Evolutionary conservation across 192 early-diverging fungal genomes (phyloP).

Genomic region (Borealophlyctis nickersoniae): DNA sequence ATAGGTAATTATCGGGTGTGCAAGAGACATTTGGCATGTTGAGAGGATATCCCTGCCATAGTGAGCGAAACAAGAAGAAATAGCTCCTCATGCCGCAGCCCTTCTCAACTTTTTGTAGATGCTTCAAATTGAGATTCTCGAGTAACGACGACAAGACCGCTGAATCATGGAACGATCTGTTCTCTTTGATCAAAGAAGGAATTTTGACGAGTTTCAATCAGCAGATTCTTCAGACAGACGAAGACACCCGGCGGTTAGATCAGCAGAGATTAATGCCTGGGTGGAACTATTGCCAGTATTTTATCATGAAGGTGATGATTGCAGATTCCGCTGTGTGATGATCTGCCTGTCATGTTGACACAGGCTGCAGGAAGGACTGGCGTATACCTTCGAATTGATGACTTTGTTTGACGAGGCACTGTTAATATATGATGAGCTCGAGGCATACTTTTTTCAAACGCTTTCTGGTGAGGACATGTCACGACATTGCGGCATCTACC

Average conservation of each 20-base stretch:
- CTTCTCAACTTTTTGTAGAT: conserved; percentile 20
- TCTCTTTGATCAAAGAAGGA: conserved; percentile 70
- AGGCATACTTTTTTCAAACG: conserved; percentile 91
- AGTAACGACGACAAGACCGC: conserved; percentile 40
- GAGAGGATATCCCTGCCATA: too few relatives aligned
- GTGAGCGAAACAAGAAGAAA: too few relatives aligned
- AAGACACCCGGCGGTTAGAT: conserved; percentile 84
- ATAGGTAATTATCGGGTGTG: conserved; percentile 40
- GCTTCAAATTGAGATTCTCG: conserved; percentile 20
- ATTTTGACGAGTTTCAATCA: conserved; percentile 70
- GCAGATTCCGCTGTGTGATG: not conserved
- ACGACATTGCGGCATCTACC: not conserved
- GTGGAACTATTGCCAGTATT: conserved; percentile 99
- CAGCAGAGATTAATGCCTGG: conserved; percentile 91
- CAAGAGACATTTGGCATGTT: too few relatives aligned
- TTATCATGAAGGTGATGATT: conserved; percentile 75
- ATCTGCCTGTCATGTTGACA: not conserved
- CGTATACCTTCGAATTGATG: conserved; percentile 83
- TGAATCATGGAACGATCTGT: conserved; percentile 70
- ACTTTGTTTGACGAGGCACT: conserved; percentile 84
- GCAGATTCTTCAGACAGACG: conserved; percentile 80
- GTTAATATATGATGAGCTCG: conserved; percentile 94
- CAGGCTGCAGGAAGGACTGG: conserved; percentile 68
- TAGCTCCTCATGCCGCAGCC: too few relatives aligned
- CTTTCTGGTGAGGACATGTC: conserved; percentile 57